Base-by-base conservation (phyloP, 2,329 filamentous ascomycete species). In the Fusarium sp. region DNA sequence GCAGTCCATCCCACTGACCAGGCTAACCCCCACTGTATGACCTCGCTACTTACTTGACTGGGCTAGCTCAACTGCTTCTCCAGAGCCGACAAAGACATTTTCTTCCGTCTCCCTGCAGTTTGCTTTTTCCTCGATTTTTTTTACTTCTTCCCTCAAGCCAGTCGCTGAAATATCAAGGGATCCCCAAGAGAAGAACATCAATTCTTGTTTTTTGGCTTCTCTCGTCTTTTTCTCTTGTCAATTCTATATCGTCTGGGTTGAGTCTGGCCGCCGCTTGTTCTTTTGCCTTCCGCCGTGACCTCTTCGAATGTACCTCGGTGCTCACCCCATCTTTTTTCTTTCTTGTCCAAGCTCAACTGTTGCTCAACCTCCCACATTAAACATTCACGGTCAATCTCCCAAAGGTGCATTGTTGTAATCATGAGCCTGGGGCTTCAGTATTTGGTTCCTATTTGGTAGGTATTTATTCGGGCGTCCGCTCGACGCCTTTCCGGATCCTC, bases 401-500 rank as follows among this genome's bases (percentile, higher is more conserved):
- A 48, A 39, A 62, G 52, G 46, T 56, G 39, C 60, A 65, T 62
- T 44, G 39, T 57, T 48, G 31, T 51, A 52, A 60, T 65, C 58
- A 65, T 51, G 36, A n/a, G 10, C 48, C 44, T 47, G 43, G 67
- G 56, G 54, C 43, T 70, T 73, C 66, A 73, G 68, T 69, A 54
- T 66, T 72, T 72, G 62, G 70, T 69, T 77, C 79, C 73, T 75
- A 77, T 78, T 78, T 75, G 66, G 65, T 75, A 71, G 69, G 73
- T 78, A 80, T 80, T 79, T 79, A 76, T 80, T 80, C 71, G 78
- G 81, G 82, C 79, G 83, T 85, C 84, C 84, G 85, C 89, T 91
- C 89, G 85, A 91, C 89, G 88, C 88, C 82, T 82, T 81, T 82
- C 84, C 85, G 79, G 73, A 86, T 83, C 85, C 85, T 89, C 85